Base-by-base conservation (phyloP, 2,329 filamentous ascomycete species). In the Fusarium circinatum region DNA sequence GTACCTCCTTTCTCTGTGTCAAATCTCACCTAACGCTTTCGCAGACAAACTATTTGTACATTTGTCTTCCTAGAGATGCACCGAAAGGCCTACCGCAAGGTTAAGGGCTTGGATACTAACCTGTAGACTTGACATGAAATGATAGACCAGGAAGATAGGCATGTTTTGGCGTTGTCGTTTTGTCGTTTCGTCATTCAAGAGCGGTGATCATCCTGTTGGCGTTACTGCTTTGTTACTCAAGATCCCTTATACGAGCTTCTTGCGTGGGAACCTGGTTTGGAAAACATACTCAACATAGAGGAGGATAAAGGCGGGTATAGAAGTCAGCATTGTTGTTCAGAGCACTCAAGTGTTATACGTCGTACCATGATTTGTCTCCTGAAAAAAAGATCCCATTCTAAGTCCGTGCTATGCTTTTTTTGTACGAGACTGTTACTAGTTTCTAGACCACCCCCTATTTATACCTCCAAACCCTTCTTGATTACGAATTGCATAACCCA, bases 1-100 rank as follows among this genome's bases (percentile, higher is more conserved):
- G 88, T 87, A 32, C 26, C 44, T 39, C 48, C 52, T 36, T 42
- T 61, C 51, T 38, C 24, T 32, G 47, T 28, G 41, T 28, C 22
- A 28, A 47, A 34, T 51, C 56, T 20, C n/a, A n/a, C 52, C 70
- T 75, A 58, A 78, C 74, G 22, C 22, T 14, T 51, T n/a, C 42
- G 34, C 56, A 90, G 89, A 41, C 94, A 97, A 85, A 97, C 94
- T 13, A 93, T 97, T 69, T 92, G 92, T 77, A 97, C 94, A 41
- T 95, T 97, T 82, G 81, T 97, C 78, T 95, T 96, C 82, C 82
- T 97, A 79, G 94, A 97, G 82, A 91, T 94, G 81, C 94, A 97
- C 83, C 94, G 95, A 85, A 94, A 92, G 82, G 81, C 91, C 32
- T 97, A 94, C 83, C 87, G 88, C 81, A 86, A 85, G 71, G 70